phyloP scores from a whole-genome alignment of 2,329 filamentous ascomycete genomes.

The Sporothrix schenckii region DNA sequence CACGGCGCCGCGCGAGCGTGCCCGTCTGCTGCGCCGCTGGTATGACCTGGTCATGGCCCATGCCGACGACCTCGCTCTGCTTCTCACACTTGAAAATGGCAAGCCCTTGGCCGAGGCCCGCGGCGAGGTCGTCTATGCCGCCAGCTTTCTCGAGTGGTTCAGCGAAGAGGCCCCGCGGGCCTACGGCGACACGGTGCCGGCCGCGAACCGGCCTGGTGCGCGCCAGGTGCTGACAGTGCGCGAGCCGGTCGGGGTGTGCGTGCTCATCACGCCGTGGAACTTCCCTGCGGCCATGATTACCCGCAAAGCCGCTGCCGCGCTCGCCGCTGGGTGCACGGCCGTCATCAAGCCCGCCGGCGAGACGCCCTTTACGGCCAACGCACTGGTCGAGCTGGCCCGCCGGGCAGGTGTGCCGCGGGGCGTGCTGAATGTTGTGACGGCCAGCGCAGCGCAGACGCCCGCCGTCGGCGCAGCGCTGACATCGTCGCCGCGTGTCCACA shows the following conservation, averaged over 20 bases:
- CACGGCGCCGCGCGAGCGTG: constrained; percentile 72
- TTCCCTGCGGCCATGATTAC: constrained; percentile 80
- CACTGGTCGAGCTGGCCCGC: constrained; percentile 80
- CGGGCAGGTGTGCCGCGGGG: constrained; percentile 88
- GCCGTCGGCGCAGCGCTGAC: constrained; percentile 78
- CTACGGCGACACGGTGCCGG: constrained; percentile 75
- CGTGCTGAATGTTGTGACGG: constrained; percentile 86
- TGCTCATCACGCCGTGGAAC: constrained; percentile 86
- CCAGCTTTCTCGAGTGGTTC: constrained; percentile 80
- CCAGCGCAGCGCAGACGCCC: constrained; percentile 72
- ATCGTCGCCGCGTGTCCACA: constrained; percentile 74
- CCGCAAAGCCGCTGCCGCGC: constrained; percentile 69
- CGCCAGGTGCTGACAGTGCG: constrained; percentile 79
- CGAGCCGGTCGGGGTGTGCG: constrained; percentile 82
- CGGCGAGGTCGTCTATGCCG: constrained; percentile 72
- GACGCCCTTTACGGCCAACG: constrained; percentile 88
- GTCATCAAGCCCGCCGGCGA: constrained; percentile 90
- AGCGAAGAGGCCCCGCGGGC: constrained; percentile 73
- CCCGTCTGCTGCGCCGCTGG: constrained; percentile 76
- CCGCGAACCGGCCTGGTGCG: constrained; percentile 67
- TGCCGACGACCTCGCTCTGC: constrained; percentile 74
- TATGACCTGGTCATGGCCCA: constrained; percentile 79
- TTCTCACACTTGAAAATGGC: constrained; percentile 89
- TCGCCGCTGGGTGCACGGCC: constrained; percentile 91
- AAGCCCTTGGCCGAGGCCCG: constrained; percentile 77